Conservation (phyloP, 2,329 filamentous ascomycete genomes). For the Ophiognomonia clavigignenti-juglandacearum region DNA sequence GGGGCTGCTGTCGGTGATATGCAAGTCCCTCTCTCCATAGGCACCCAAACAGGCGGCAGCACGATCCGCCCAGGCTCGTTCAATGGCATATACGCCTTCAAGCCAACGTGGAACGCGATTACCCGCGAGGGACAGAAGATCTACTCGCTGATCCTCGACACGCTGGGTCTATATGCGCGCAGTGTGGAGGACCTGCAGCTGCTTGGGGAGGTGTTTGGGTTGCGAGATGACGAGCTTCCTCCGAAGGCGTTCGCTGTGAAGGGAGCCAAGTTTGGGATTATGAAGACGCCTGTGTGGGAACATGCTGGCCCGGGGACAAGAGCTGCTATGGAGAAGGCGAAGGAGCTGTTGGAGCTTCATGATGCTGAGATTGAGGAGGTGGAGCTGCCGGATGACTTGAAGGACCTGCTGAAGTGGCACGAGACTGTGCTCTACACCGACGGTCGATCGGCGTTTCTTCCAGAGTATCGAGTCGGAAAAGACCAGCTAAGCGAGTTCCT, state of each 20-base stretch:
- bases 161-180: constrained; percentile 56
- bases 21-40: constrained; percentile 56
- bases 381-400: constrained; percentile 44
- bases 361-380: constrained; percentile 55
- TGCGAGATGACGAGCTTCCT: constrained; percentile 44
- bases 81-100: constrained; percentile 60
- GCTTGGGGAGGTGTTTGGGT: constrained; percentile 46
- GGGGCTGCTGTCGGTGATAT: constrained; percentile 62
- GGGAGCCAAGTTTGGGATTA: constrained; percentile 9
- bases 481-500: constrained; percentile 41
- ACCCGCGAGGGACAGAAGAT: constrained; percentile 57
- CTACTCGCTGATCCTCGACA: constrained; percentile 57
- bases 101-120: constrained; percentile 62
- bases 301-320: constrained; percentile 4
- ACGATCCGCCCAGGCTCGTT: constrained; percentile 60
- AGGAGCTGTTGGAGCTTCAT: constrained; percentile 32
- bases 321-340: constrained; percentile 36
- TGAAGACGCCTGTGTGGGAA: constrained; percentile 11
- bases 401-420: constrained; percentile 47
- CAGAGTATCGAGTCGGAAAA: constrained; percentile 46
- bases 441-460: constrained; percentile 46
- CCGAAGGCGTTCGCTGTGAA: neutral
- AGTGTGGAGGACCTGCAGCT: constrained; percentile 54
- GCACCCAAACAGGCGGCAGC: constrained; percentile 63
- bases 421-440: constrained; percentile 44